Base-by-base conservation (phyloP, 148 eudicot genomes). In the Vaccinium darrowii region DNA sequence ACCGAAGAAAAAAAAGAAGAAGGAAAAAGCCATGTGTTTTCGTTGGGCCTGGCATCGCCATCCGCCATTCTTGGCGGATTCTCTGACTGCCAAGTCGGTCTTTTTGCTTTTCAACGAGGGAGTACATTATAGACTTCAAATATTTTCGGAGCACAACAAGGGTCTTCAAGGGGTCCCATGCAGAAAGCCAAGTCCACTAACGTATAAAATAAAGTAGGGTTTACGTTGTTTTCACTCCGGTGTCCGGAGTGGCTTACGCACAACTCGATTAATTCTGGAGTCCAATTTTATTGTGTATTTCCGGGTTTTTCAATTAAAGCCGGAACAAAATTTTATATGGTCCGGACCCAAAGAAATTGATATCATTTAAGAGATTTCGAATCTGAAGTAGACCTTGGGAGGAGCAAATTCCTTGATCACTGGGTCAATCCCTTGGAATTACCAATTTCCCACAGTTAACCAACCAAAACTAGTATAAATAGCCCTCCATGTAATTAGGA, bases 381-480 rank as follows among this genome's bases (percentile, higher is more conserved):
- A 43, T 5, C 0, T 43, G 47, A 43, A 5, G 0, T 43, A 43
- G 47, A 43, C 47, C 47, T 43, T 5, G 5, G 47, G 47, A 43
- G 47, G 47, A 43, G 6, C 7, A 43, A 43, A 43, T 43, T 5
- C 6, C 47, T 43, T 43, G 47, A 43, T 43, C 47, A 43, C 47
- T 7, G 47, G 47, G 6, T 5, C 47, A 43, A 43, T 43, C 47
- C 5, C 47, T 43, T 43, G 0, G 0, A 43, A 43, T 43, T 43
- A 43, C 47, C 7, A 43, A 43, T 43, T 43, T 43, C 5, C 47
- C 47, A 43, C 47, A 43, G 47, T 43, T 43, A 43, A 43, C 43
- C 43, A 39, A 43, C 47, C 47, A 60, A 80, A 36, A 80, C 82
- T 39, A 80, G 16, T 80, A 58, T 80, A 80, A 80, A 57, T 80